Conservation (phyloP, 2,329 filamentous ascomycete species). For the Apiospora malaysiana region DNA sequence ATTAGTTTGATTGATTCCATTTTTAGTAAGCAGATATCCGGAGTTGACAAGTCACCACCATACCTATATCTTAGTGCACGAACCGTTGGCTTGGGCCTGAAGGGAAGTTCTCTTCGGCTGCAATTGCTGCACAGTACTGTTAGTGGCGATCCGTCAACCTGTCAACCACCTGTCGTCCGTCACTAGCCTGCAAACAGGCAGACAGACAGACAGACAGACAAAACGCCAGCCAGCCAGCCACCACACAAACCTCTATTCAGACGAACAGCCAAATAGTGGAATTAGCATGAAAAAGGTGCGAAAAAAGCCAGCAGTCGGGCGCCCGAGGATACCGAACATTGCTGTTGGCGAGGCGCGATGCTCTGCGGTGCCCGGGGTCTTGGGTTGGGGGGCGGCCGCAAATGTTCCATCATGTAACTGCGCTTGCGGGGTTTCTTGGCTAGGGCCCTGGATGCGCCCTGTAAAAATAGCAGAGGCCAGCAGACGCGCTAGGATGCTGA, state of each 20-base stretch:
- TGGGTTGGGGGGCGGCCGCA: neutral
- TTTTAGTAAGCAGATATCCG: neutral
- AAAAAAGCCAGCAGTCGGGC: neutral
- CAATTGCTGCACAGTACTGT: neutral
- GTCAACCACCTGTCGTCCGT: neutral
- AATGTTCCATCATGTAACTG: slow-evolving; percentile 16
- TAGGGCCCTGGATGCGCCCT: slow-evolving; percentile 1
- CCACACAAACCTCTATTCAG: neutral
- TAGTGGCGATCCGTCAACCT: neutral
- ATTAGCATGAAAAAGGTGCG: neutral
- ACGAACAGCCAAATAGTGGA: neutral
- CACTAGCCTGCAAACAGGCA: neutral
- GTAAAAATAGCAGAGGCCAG: neutral
- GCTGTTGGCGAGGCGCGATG: neutral
- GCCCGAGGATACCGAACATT: neutral
- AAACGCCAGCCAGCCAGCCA: neutral
- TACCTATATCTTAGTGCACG: neutral
- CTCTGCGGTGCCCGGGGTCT: neutral
- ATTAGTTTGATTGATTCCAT: neutral
- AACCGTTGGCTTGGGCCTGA: neutral
- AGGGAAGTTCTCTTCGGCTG: neutral
- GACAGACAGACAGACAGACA: neutral
- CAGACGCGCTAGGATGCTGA: slow-evolving; percentile 10
- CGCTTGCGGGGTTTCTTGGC: slow-evolving; percentile 11
- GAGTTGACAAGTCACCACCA: neutral